Percentiles rank a stretch among this genome's conserved stretches.
These are phyloP conservation scores for Aspergillus pseudoglaucus DNA, from an alignment of 2,329 filamentous ascomycete genomes.

Conservation along the genomic window DNA sequence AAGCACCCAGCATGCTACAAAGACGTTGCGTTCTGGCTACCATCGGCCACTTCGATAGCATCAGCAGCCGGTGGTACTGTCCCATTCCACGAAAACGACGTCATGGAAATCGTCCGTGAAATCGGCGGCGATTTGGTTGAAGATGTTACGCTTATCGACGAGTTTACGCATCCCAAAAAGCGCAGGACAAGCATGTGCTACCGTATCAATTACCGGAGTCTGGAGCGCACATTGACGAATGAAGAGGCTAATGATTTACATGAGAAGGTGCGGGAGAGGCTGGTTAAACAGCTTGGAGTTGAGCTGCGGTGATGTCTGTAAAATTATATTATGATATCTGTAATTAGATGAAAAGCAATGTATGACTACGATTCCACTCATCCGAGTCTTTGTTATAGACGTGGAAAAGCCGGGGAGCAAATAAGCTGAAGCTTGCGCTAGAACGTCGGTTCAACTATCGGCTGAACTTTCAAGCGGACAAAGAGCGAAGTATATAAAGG, in stretches of 20 bases:
- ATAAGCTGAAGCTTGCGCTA: too few species aligned
- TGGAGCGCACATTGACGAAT: conserved; percentile 85
- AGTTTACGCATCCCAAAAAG: conserved; percentile 83
- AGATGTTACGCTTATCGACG: conserved; percentile 76
- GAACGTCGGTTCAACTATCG: too few species aligned
- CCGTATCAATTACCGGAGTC: conserved; percentile 84
- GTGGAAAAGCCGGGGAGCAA: too few species aligned
- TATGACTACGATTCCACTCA: not conserved
- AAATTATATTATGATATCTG: not conserved
- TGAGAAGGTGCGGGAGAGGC: conserved; percentile 54
- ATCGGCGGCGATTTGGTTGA: conserved; percentile 79
- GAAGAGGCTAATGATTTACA: conserved; percentile 73
- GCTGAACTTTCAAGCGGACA: too few species aligned
- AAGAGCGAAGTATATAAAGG: too few species aligned
- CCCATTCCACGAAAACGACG: conserved; percentile 83
- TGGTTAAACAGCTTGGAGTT: conserved; percentile 69
- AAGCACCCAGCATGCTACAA: conserved; percentile 85
- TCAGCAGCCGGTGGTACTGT: conserved; percentile 33
- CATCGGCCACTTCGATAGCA: conserved; percentile 33
- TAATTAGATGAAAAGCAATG: not conserved
- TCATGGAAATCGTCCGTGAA: conserved; percentile 90
- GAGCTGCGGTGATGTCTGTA: conserved; percentile 57
- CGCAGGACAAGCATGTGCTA: conserved; percentile 82
- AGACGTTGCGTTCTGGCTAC: conserved; percentile 92
- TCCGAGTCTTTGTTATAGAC: too few species aligned